Percentiles rank a stretch among this genome's conserved stretches.
Evolutionary conservation across 2,329 filamentous ascomycete genomes (phyloP).

Genomic region (Chaetomium sp.): DNA sequence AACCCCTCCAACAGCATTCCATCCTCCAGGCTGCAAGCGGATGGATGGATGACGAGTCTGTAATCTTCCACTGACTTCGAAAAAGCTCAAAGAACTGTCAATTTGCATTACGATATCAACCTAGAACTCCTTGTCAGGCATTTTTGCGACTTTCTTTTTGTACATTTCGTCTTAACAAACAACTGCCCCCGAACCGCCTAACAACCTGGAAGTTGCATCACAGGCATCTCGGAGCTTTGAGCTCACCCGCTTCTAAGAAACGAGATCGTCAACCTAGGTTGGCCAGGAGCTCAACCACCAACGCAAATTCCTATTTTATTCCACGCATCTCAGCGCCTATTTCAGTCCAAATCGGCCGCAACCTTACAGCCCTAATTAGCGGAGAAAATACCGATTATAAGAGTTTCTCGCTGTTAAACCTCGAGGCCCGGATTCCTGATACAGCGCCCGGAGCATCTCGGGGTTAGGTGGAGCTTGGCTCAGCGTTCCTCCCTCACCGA

Average conservation of each 20-base stretch:
- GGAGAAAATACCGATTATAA: too few relatives aligned
- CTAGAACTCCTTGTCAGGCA: not conserved
- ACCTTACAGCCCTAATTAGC: not conserved
- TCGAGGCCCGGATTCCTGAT: not conserved
- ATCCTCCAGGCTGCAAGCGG: not conserved
- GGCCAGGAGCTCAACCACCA: too few relatives aligned
- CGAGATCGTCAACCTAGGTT: too few relatives aligned
- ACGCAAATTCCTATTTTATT: too few relatives aligned
- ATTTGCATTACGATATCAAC: not conserved
- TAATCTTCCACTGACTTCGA: slow-evolving; percentile 4
- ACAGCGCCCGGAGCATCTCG: not conserved
- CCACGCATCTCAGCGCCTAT: too few relatives aligned
- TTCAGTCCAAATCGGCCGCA: not conserved
- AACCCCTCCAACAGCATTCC: slow-evolving; percentile 3
- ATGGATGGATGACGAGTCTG: not conserved
- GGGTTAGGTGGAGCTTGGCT: not conserved
- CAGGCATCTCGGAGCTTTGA: too few relatives aligned
- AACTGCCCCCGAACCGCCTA: too few relatives aligned
- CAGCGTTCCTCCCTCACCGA: not conserved
- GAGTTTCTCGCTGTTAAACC: too few relatives aligned
- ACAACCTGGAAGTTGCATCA: too few relatives aligned
- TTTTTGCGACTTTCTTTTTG: too few relatives aligned
- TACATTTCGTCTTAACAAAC: too few relatives aligned
- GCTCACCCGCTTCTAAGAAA: too few relatives aligned
- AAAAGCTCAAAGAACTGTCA: not conserved